Conservation (phyloP, 2,329 filamentous ascomycete species). For the Phyllosticta paracitricarpa region DNA sequence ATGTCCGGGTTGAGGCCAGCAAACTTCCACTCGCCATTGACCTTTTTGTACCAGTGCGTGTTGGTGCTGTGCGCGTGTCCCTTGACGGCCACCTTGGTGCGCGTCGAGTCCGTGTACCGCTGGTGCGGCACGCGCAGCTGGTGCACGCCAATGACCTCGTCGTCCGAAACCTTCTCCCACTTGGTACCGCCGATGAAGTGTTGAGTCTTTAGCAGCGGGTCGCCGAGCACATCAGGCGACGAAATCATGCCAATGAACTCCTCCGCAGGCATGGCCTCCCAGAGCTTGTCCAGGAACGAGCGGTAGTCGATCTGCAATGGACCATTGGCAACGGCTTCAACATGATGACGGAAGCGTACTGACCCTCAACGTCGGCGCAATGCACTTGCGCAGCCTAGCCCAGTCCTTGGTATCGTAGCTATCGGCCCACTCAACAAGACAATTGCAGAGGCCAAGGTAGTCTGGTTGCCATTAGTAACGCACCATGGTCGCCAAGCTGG, state of each 20-base stretch:
- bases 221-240: slow-evolving; percentile 42
- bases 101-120: slow-evolving; percentile 40
- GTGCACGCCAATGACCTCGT: slow-evolving; percentile 43
- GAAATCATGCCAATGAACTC: slow-evolving; percentile 46
- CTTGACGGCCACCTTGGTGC: slow-evolving; percentile 40
- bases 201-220: slow-evolving; percentile 45
- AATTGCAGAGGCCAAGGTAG: slow-evolving; percentile 10
- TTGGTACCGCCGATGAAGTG: slow-evolving; percentile 46
- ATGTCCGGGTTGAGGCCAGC: slow-evolving; percentile 45
- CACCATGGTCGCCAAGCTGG: neutral
- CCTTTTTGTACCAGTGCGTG: slow-evolving; percentile 46
- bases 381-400: slow-evolving; percentile 48
- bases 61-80: slow-evolving; percentile 48
- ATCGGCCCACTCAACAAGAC: slow-evolving; percentile 45
- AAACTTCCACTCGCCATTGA: slow-evolving; percentile 51
- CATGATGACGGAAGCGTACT: neutral
- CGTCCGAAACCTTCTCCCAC: slow-evolving; percentile 41
- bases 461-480: neutral
- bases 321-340: neutral
- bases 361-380: slow-evolving; percentile 48
- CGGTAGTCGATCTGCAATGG: slow-evolving; percentile 56
- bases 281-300: slow-evolving; percentile 44
- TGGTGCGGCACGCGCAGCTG: slow-evolving; percentile 51
- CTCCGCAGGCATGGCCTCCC: slow-evolving; percentile 46
- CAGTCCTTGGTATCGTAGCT: slow-evolving; percentile 59